Evolutionary conservation across 306 rosid species (phyloP), one percentile per base, ranked within the genome.

Genomic region (Arachis hypogaea): DNA sequence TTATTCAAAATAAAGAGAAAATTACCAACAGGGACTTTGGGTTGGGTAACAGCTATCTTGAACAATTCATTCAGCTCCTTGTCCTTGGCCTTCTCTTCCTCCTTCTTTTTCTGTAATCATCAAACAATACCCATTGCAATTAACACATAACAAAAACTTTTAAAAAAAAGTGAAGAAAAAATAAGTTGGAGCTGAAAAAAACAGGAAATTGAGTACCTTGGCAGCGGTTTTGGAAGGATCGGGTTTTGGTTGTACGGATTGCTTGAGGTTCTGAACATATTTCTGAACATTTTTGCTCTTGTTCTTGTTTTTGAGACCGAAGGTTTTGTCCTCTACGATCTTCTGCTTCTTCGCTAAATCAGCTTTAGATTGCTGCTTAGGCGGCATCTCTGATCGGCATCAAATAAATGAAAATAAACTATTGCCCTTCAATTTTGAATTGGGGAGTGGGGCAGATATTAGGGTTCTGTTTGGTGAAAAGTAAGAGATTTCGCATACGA

Each of bases 341-440:
- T 91, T 93, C 96, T 91, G 97, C 88, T 93, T 93, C 96, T 93
- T 93, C 59, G 98, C 97, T 82, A 86, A 0, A 59, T 93, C 98
- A 71, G 88, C 75, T 73, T 91, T 93, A 0, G 93, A 76, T 76
- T 82, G 88, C 80, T 85, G 96, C 83, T 91, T 93, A 2, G 98
- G 98, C 71, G 97, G 98, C 98, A 93, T 93, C 74, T 76, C 80
- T 75, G 36, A 58, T 71, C 77, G 69, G 87, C 84, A 69, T 75
- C 65, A 46, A 79, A 83, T 41, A 38, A 56, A 51, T 22, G 11
- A 6, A 6, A 51, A 5, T 1, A 47, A 47, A 6, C 3, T 47
- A 12, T 5, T n/a, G 12, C 44, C 0, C 51, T 57, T 7, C 11
- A 5, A 50, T 2, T 33, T 33, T 33, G 38, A 43, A 46, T 38